These are phyloP conservation scores for Spatholobus suberectus DNA, from an alignment of 306 rosid genomes.

Conservation along the genomic window DNA sequence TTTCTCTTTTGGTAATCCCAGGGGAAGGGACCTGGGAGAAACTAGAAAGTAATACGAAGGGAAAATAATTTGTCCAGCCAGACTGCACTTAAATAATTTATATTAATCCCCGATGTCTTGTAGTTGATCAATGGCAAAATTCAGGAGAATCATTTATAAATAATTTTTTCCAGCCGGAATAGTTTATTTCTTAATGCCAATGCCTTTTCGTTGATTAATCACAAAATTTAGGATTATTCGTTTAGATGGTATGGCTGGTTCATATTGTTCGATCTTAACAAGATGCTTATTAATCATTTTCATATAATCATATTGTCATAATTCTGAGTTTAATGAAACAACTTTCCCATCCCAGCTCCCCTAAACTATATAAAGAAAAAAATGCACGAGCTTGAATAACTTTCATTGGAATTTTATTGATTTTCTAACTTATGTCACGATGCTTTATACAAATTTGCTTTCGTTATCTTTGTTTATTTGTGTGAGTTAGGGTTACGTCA, in stretches of 20 bases:
- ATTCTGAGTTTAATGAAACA: not conserved
- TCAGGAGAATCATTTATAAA: not conserved
- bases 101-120: not conserved
- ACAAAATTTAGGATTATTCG: not conserved
- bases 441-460: not conserved
- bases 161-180: not conserved
- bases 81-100: not conserved
- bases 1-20: not conserved
- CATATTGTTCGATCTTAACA: not conserved
- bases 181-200: not conserved
- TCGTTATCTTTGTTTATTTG: not conserved
- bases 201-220: not conserved
- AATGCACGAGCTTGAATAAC: not conserved
- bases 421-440: not conserved
- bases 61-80: not conserved
- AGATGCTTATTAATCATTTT: not conserved
- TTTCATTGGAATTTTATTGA: not conserved
- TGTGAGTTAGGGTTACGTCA: not conserved
- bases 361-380: not conserved
- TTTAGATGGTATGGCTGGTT: not conserved
- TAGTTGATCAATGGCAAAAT: not conserved
- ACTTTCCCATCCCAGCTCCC: not conserved
- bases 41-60: constrained; percentile 1
- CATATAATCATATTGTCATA: not conserved
- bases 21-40: not conserved